These are phyloP conservation scores for Castanopsis chinensis DNA, from an alignment of 306 rosid genomes.

Conservation along the genomic window DNA sequence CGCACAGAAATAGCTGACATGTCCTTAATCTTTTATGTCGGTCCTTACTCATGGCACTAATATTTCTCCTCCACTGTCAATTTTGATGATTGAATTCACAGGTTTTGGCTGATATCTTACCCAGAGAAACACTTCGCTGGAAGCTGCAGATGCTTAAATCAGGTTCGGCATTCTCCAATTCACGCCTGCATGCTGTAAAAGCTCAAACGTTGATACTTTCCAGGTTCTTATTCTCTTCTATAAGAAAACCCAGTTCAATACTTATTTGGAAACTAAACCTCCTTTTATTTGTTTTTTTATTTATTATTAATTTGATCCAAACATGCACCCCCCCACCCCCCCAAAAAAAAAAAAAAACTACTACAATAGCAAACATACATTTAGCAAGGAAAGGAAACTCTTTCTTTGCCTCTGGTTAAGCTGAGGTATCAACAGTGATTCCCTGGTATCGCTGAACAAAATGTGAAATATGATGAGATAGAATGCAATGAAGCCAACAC, in stretches of 20 bases:
- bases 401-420: no score
- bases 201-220: constrained; percentile 73
- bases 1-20: no score
- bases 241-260: background rate
- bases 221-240: constrained; percentile 49
- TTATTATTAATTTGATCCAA: no score
- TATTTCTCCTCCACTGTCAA: constrained; percentile 22
- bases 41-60: background rate
- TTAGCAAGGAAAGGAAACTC: no score
- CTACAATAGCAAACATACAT: no score
- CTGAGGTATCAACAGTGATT: no score
- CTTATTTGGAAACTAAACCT: background rate
- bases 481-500: no score
- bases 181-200: constrained; percentile 76
- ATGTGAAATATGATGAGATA: no score
- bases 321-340: no score
- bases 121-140: constrained; percentile 80
- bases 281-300: background rate
- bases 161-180: constrained; percentile 65
- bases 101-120: constrained; percentile 77
- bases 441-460: no score
- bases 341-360: no score
- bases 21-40: background rate
- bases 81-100: constrained; percentile 38
- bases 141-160: constrained; percentile 69